Evolutionary conservation across 352 stramenopile genomes (phyloP), one percentile per base, ranked within the genome.

Genomic region (Phytophthora melonis): DNA sequence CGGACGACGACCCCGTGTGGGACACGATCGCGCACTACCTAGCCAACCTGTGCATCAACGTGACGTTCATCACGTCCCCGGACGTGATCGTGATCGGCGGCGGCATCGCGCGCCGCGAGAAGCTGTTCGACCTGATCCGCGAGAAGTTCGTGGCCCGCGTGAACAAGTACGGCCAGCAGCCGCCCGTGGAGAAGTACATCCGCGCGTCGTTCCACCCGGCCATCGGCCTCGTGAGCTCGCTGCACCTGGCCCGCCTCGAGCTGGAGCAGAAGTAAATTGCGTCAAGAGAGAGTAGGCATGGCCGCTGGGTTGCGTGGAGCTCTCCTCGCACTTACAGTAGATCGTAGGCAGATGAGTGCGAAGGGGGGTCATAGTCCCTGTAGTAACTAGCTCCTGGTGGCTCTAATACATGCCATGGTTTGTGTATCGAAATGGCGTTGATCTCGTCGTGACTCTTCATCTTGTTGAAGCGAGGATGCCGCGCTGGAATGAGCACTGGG

Each of bases 41-140:
- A 68, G 97, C 93, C 49, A 96, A 98, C 79, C 78, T 99, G 19
- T 99, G 97, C 81, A 89, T 93, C 16, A 98, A 97, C 66, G 78
- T 99, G 32, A 91, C 98, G 25, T 90, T 99, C 59, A 87, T 94
- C 8, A 92, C 91, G 50, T 98, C 94, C 16, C 90, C 97, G 9
- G 86, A 99, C 72, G 91, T 95, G 49, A 99, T 99, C 74, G 94
- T 99, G 7, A 92, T 99, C 52, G 95, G 95, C 61, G 97, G 97
- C 58, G 97, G 97, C 59, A 92, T 99, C 53, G 92, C 98, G 72
- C 97, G 98, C 80, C 94, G 95, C 50, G 72, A 78, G 36, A 85
- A 91, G 52, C 80, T 98, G 27, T 97, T 98, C 60, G 75, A 90
- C 23, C 76, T 92, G 39, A 91, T 95, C 67, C 89, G 86, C 68